A percentile compares a stretch with the other conserved stretches of the same genome.
These are phyloP conservation scores for Sporothrix brasiliensis DNA, from an alignment of 2,329 filamentous ascomycete species.

Conservation along the genomic window DNA sequence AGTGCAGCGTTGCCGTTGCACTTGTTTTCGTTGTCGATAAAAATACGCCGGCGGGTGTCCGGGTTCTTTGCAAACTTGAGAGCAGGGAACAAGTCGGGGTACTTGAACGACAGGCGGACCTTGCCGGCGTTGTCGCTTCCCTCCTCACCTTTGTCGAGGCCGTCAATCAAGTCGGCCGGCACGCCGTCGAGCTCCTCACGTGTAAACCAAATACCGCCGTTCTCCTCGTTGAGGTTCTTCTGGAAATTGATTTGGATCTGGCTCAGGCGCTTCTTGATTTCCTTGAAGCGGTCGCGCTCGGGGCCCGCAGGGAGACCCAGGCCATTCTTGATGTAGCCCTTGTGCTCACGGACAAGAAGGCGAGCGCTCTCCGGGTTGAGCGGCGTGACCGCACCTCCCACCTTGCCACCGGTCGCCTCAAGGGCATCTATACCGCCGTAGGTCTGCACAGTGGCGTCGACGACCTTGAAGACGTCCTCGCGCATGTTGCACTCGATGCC, in stretches of 20 bases:
- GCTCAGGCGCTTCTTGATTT: constrained; percentile 78
- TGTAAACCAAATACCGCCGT: constrained; percentile 78
- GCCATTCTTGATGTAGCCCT: constrained; percentile 76
- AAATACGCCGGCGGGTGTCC: constrained; percentile 68
- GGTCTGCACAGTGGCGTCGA: constrained; percentile 61
- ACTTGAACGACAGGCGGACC: constrained; percentile 78
- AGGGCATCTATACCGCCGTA: constrained; percentile 50
- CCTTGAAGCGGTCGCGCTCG: constrained; percentile 78
- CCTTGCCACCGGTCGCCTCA: constrained; percentile 46
- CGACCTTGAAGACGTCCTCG: constrained; percentile 74
- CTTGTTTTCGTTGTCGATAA: constrained; percentile 80
- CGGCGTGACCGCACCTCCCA: constrained; percentile 38
- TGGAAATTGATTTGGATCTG: constrained; percentile 74
- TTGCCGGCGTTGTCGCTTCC: constrained; percentile 68
- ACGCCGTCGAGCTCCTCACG: constrained; percentile 73
- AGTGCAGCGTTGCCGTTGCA: constrained; percentile 71
- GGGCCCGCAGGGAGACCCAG: constrained; percentile 69
- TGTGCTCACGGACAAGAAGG: constrained; percentile 76
- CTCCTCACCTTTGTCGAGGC: constrained; percentile 68
- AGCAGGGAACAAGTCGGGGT: constrained; percentile 76
- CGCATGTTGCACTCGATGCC: constrained; percentile 78
- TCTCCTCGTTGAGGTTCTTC: constrained; percentile 82
- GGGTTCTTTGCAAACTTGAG: constrained; percentile 75
- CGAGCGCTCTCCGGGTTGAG: constrained; percentile 70
- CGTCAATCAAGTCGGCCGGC: constrained; percentile 67